These are phyloP conservation scores for Begonia masoniana DNA, from an alignment of 306 rosid species.

Conservation along the genomic window DNA sequence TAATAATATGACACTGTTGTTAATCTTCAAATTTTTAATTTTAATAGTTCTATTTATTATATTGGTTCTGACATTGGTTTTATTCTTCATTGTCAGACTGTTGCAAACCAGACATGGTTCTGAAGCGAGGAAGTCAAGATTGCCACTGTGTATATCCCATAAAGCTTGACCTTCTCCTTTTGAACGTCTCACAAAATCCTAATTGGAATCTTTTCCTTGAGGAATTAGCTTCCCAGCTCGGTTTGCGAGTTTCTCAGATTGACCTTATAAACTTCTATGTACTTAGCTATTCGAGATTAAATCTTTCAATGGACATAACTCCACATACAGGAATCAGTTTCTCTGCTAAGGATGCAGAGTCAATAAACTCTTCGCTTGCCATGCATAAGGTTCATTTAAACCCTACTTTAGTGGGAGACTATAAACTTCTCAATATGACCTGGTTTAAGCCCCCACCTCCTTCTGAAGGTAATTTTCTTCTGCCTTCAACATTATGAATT, in stretches of 20 bases:
- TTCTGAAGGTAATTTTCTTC: slow-evolving; percentile 43
- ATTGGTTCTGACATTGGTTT: slow-evolving; percentile 12
- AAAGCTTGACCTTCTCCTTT: slow-evolving; percentile 79
- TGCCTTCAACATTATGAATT: slow-evolving; percentile 5
- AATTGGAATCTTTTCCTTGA: slow-evolving; percentile 51
- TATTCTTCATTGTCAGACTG: slow-evolving; percentile 48
- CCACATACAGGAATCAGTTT: slow-evolving; percentile 63
- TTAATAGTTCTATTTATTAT: not conserved
- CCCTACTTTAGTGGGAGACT: slow-evolving; percentile 62
- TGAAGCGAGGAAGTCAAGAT: slow-evolving; percentile 43
- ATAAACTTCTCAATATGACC: slow-evolving; percentile 65
- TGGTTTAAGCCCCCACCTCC: slow-evolving; percentile 76
- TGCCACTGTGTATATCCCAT: slow-evolving; percentile 90
- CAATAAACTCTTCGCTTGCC: slow-evolving; percentile 58
- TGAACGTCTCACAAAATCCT: slow-evolving; percentile 67
- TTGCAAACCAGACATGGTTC: slow-evolving; percentile 65
- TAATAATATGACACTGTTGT: not conserved
- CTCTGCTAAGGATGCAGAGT: slow-evolving; percentile 46
- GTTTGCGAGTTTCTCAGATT: slow-evolving; percentile 48
- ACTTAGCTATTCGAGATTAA: slow-evolving; percentile 39
- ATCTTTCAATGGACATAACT: slow-evolving; percentile 87
- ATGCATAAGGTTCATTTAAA: slow-evolving; percentile 57
- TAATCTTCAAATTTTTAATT: no score
- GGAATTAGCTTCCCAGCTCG: slow-evolving; percentile 57
- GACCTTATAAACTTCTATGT: slow-evolving; percentile 71